Percentiles rank a stretch among this genome's conserved stretches.
phyloP scores from a whole-genome alignment of 257 asterid species.

The Salvia splendens region DNA sequence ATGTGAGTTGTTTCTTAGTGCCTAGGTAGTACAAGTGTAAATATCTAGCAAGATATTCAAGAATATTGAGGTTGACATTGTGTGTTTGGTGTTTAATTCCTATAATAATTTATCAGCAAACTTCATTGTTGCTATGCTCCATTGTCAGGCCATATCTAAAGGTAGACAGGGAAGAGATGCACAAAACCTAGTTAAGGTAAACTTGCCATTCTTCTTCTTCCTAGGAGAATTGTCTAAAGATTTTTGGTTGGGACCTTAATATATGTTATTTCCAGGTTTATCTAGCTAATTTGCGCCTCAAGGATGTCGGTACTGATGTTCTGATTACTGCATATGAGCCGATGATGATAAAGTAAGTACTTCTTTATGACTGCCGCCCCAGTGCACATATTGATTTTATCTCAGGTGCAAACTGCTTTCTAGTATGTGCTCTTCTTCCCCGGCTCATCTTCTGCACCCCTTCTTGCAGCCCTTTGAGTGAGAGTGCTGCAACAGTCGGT shows the following conservation, averaged over 20 bases:
- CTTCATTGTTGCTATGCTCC: conserved; percentile 20
- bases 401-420: background rate
- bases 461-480: conserved; percentile 70
- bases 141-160: conserved; percentile 72
- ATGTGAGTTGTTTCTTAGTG: background rate
- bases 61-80: conserved; percentile 7
- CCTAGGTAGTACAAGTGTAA: background rate
- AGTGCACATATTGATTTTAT: background rate
- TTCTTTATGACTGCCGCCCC: too few relatives aligned
- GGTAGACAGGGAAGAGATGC: conserved; percentile 98
- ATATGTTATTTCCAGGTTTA: conserved; percentile 60
- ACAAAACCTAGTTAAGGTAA: conserved; percentile 72
- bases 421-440: background rate
- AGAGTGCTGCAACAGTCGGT: conserved; percentile 71
- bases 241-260: conserved; percentile 13
- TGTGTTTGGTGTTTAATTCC: background rate
- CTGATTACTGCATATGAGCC: conserved; percentile 91
- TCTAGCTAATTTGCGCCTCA: conserved; percentile 87
- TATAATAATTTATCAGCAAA: background rate
- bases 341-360: conserved; percentile 67
- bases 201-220: conserved; percentile 24
- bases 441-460: background rate
- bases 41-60: background rate
- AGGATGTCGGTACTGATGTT: conserved; percentile 77
- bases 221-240: background rate